Conservation (phyloP, 2,329 filamentous ascomycete species). For the Ascocoryne sarcoides region DNA sequence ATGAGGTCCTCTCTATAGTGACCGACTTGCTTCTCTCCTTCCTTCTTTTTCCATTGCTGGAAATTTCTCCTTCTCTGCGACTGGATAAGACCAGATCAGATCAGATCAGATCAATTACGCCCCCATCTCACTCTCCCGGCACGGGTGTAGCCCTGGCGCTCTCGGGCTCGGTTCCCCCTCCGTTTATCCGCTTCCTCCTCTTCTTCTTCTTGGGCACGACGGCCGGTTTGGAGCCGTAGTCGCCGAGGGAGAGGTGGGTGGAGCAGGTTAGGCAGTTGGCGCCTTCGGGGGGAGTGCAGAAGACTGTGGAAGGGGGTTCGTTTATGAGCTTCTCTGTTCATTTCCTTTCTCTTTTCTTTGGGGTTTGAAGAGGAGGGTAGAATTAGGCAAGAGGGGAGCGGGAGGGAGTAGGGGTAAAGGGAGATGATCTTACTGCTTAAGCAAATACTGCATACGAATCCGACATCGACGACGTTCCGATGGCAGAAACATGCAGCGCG, state of each 20-base stretch:
- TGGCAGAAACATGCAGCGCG: conserved; percentile 98
- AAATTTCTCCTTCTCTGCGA: too few species aligned
- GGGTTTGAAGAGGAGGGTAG: too few species aligned
- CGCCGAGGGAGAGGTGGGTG: conserved; percentile 65
- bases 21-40: too few species aligned
- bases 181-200: conserved; percentile 61
- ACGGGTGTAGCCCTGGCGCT: conserved; percentile 53
- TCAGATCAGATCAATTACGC: too few species aligned
- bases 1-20: too few species aligned
- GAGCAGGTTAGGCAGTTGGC: conserved; percentile 77
- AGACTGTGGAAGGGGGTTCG: conserved; percentile 41
- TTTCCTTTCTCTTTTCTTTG: too few species aligned
- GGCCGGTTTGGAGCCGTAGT: conserved; percentile 68
- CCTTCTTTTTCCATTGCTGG: too few species aligned
- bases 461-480: conserved; percentile 78
- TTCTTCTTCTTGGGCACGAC: conserved; percentile 64
- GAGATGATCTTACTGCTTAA: conserved; percentile 56
- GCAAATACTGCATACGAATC: conserved; percentile 94
- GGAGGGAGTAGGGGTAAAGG: too few species aligned
- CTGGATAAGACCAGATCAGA: too few species aligned
- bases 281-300: conserved; percentile 58
- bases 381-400: too few species aligned
- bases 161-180: conserved; percentile 43
- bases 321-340: too few species aligned
- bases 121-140: conserved; percentile 28